Evolutionary conservation across 305 asterid species (phyloP).

Genomic region (Solanum hybrid): DNA sequence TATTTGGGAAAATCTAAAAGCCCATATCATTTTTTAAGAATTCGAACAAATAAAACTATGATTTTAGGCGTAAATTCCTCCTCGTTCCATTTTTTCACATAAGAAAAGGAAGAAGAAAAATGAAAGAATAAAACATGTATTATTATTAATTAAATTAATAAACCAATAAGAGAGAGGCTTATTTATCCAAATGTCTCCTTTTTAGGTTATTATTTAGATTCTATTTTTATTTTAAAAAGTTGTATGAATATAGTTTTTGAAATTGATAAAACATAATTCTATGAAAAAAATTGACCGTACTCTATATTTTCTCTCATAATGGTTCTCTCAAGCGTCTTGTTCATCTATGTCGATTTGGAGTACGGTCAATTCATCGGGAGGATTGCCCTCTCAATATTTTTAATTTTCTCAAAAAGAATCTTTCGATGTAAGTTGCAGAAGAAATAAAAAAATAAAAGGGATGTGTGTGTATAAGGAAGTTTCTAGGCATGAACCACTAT

Average conservation of each 20-base stretch:
- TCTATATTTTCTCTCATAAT: background rate
- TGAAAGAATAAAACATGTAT: background rate
- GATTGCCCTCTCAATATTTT: background rate
- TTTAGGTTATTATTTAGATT: background rate
- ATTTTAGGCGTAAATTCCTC: background rate
- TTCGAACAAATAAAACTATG: background rate
- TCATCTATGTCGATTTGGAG: no score
- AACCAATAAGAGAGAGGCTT: background rate
- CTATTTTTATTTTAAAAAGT: background rate
- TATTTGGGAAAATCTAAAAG: background rate
- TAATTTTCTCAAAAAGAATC: background rate
- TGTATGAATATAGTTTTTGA: background rate
- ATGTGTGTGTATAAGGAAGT: background rate
- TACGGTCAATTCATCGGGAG: no score
- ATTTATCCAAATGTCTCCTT: background rate
- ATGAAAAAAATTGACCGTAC: background rate
- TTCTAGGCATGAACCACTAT: background rate
- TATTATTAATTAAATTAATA: background rate
- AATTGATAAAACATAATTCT: background rate
- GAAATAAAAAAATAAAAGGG: background rate
- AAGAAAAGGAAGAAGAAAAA: background rate
- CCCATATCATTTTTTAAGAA: background rate
- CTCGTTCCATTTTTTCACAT: background rate
- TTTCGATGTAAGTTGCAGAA: background rate
- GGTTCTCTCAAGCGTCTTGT: no score